phyloP scores from a whole-genome alignment of 495 filamentous ascomycete species.

The Tuber aestivum region DNA sequence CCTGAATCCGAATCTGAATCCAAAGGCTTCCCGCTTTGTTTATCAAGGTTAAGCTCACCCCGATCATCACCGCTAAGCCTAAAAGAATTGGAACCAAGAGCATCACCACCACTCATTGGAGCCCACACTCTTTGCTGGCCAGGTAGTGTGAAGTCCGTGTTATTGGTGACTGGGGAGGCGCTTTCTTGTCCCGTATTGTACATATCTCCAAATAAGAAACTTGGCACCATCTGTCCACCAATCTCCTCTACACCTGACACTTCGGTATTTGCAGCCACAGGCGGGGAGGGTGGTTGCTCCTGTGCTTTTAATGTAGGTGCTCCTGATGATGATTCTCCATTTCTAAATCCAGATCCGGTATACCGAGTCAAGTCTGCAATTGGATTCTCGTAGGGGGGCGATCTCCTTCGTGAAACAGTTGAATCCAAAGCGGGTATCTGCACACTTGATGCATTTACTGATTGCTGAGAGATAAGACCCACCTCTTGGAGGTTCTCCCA shows the following conservation, averaged over 20 bases:
- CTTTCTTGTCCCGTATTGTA: not conserved
- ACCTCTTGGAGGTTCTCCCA: not conserved
- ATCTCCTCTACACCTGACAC: not conserved
- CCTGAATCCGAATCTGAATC: not conserved
- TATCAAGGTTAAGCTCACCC: not conserved
- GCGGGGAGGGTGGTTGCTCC: not conserved
- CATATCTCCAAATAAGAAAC: not conserved
- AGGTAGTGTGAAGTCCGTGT: not conserved
- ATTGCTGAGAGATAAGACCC: not conserved
- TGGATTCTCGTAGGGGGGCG: not conserved
- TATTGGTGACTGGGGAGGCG: not conserved
- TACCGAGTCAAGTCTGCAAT: not conserved
- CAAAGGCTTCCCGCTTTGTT: not conserved
- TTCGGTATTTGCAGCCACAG: not conserved
- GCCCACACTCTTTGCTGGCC: not conserved
- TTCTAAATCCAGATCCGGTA: not conserved
- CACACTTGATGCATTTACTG: not conserved
- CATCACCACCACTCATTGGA: not conserved
- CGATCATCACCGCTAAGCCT: not conserved
- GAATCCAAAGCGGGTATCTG: not conserved
- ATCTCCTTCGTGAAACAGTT: not conserved
- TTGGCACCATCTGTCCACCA: not conserved
- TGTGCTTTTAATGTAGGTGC: not conserved
- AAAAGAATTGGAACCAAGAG: not conserved
- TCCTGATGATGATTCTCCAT: not conserved